phyloP scores from a whole-genome alignment of 2,329 filamentous ascomycete species.

The Septoria petroselini region DNA sequence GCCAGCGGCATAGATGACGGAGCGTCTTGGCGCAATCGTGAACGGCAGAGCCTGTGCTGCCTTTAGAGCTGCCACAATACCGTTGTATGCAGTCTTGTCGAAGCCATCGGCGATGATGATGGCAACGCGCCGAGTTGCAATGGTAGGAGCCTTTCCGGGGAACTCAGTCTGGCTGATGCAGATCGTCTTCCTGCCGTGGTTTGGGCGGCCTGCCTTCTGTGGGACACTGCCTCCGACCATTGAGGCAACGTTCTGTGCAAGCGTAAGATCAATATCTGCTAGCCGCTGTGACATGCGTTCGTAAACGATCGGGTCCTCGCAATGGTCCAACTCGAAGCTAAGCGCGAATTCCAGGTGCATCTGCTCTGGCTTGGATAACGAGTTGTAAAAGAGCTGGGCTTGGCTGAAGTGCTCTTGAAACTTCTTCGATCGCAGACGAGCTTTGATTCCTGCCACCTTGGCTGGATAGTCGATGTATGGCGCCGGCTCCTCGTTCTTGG shows the following conservation, averaged over 20 bases:
- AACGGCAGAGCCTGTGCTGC: conserved; percentile 65
- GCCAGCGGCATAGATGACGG: conserved; percentile 61
- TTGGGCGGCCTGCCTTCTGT: conserved; percentile 51
- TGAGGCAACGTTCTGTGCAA: conserved; percentile 67
- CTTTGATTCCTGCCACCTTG: conserved; percentile 67
- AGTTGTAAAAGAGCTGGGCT: conserved; percentile 81
- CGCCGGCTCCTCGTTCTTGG: conserved; percentile 57
- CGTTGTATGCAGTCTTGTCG: conserved; percentile 62
- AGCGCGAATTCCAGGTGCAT: conserved; percentile 59
- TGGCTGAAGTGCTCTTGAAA: conserved; percentile 76
- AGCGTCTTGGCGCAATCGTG: conserved; percentile 68
- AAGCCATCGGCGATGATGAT: conserved; percentile 77
- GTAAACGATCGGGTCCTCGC: conserved; percentile 74
- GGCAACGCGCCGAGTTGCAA: conserved; percentile 67
- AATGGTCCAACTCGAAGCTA: conserved; percentile 74
- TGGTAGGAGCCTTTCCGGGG: conserved; percentile 60
- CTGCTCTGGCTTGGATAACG: conserved; percentile 64
- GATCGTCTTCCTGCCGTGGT: conserved; percentile 66
- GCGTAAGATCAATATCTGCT: conserved; percentile 66
- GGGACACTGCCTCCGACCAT: conserved; percentile 65
- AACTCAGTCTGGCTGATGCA: conserved; percentile 68
- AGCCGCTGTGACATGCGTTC: conserved; percentile 66
- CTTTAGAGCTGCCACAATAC: conserved; percentile 61
- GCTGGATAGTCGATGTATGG: conserved; percentile 64
- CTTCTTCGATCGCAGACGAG: conserved; percentile 65